Evolutionary conservation across 176 grass and related monocot species (phyloP).

Genomic region (Metroxylon sagu): DNA sequence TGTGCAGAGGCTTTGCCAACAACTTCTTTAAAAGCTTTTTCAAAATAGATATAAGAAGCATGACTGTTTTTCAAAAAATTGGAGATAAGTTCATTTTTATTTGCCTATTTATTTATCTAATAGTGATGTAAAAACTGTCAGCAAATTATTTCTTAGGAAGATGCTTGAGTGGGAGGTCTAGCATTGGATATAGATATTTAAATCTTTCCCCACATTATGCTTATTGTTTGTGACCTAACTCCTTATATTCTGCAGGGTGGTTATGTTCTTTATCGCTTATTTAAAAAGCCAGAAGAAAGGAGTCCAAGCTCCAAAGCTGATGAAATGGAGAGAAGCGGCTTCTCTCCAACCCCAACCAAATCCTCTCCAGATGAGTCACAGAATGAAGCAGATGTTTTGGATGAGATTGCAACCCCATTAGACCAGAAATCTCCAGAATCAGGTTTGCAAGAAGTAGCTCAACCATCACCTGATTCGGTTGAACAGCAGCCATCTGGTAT

Average conservation of each 20-base stretch:
- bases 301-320: constrained; percentile 20
- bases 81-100: too few species aligned
- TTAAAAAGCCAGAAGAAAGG: constrained; percentile 47
- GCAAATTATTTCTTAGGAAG: too few species aligned
- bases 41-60: too few species aligned
- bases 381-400: constrained; percentile 9
- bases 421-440: constrained; percentile 3
- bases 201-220: too few species aligned
- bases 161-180: too few species aligned
- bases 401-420: not conserved
- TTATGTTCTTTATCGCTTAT: constrained; percentile 60
- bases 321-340: constrained; percentile 17
- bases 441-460: constrained; percentile 13
- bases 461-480: not conserved
- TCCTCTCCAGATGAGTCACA: constrained; percentile 21
- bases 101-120: too few species aligned
- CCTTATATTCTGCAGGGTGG: constrained; percentile 28
- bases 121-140: too few species aligned
- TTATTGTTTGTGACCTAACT: not conserved
- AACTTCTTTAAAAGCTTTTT: too few species aligned
- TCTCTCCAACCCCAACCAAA: constrained; percentile 12
- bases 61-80: too few species aligned
- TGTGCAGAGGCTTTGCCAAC: too few species aligned
- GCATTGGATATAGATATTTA: too few species aligned
- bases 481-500: not conserved